Percentiles rank a stretch among this genome's conserved stretches.
phyloP scores from a whole-genome alignment of 75 land plant genomes.

The Picea sitchensis region DNA sequence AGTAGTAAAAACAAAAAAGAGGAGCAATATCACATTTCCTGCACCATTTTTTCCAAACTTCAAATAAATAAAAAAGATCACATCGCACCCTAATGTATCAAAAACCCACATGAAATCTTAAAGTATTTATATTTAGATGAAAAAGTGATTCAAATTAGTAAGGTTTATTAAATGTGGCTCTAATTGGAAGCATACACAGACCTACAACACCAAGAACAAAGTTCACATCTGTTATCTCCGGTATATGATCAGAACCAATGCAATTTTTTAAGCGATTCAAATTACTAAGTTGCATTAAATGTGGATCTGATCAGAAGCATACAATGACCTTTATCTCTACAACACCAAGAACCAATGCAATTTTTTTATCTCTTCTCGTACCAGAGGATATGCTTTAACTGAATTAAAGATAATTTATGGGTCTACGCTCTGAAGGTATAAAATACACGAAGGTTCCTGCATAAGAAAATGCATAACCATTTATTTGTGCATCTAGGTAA shows the following conservation, averaged over 20 bases:
- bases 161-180: not conserved
- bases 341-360: too few species aligned
- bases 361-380: too few species aligned
- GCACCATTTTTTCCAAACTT: not conserved
- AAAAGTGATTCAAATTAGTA: not conserved
- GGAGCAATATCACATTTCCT: not conserved
- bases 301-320: too few species aligned
- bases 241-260: not conserved
- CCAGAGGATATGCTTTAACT: too few species aligned
- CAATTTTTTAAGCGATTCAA: too few species aligned
- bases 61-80: not conserved
- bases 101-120: not conserved
- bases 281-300: too few species aligned
- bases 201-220: slow-evolving; percentile 12
- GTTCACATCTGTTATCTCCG: slow-evolving; percentile 23
- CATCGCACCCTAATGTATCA: not conserved
- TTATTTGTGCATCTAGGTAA: too few species aligned
- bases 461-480: too few species aligned
- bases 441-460: too few species aligned
- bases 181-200: not conserved
- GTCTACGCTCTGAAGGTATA: too few species aligned
- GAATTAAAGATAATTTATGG: too few species aligned
- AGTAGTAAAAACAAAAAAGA: slow-evolving; percentile 37
- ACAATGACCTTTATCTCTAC: too few species aligned
- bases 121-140: not conserved